Evolutionary conservation across 495 filamentous ascomycete species (phyloP).

Genomic region (Saxophila tyrrhenica): DNA sequence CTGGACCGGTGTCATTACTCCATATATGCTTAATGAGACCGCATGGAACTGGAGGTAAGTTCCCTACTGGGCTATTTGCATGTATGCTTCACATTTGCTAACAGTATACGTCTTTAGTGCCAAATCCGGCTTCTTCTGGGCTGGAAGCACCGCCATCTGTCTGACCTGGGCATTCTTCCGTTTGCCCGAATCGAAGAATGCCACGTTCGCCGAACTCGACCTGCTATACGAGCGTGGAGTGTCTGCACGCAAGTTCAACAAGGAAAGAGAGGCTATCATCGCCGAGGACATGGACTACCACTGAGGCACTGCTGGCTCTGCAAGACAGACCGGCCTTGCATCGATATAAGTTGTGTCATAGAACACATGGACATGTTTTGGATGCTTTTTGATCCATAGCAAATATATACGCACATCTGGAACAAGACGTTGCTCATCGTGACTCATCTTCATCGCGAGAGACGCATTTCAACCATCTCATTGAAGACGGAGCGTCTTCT

Average conservation of each 20-base stretch:
- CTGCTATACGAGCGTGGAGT: constrained; percentile 44
- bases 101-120: constrained; percentile 64
- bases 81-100: constrained; percentile 46
- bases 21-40: constrained; percentile 64
- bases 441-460: no score
- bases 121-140: constrained; percentile 29
- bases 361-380: no score
- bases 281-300: neutral
- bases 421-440: no score
- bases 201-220: constrained; percentile 45
- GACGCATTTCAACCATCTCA: no score
- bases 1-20: constrained; percentile 57
- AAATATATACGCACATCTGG: no score
- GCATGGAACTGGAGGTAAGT: constrained; percentile 57
- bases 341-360: no score
- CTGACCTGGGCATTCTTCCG: constrained; percentile 18
- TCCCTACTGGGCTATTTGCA: neutral
- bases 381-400: no score
- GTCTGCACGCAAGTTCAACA: constrained; percentile 35
- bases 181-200: constrained; percentile 23
- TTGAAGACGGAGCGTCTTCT: no score
- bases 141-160: constrained; percentile 18
- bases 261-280: neutral
- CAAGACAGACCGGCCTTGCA: no score
- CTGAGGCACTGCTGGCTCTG: no score